Evolutionary conservation across 2,329 filamentous ascomycete species (phyloP).

Genomic region (Colletotrichum australisinense): DNA sequence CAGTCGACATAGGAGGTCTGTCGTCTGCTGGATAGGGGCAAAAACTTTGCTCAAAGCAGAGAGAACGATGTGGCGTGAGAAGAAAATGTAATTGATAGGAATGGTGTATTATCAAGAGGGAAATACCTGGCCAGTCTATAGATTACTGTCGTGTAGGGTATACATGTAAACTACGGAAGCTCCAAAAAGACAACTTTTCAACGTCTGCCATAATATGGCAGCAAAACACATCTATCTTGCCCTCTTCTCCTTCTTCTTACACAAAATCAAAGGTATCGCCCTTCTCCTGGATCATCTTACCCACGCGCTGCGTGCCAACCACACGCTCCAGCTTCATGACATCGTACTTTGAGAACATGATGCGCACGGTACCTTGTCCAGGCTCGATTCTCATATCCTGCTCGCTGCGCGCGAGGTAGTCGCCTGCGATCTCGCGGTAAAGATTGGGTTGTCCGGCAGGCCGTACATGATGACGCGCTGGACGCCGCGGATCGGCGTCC

Average conservation of each 20-base stretch:
- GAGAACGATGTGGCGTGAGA: neutral
- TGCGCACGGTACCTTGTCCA: slow-evolving; percentile 69
- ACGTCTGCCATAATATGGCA: slow-evolving; percentile 9
- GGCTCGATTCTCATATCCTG: slow-evolving; percentile 65
- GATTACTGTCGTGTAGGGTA: slow-evolving; percentile 35
- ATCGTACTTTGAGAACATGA: slow-evolving; percentile 90
- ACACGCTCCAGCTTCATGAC: slow-evolving; percentile 88
- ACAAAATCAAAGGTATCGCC: slow-evolving; percentile 97
- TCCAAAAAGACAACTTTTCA: slow-evolving; percentile 33
- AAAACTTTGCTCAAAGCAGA: neutral
- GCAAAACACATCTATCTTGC: slow-evolving; percentile 22
- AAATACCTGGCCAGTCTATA: slow-evolving; percentile 34
- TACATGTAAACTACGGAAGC: slow-evolving; percentile 35
- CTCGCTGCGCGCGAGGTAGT: slow-evolving; percentile 71
- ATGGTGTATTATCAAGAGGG: slow-evolving; percentile 24
- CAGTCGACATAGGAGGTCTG: neutral
- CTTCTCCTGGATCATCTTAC: slow-evolving; percentile 84
- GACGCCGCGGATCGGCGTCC: slow-evolving; percentile 86
- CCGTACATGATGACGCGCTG: slow-evolving; percentile 90
- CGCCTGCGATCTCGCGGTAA: slow-evolving; percentile 80
- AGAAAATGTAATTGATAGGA: slow-evolving; percentile 14
- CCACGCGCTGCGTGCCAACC: slow-evolving; percentile 83
- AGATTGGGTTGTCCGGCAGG: slow-evolving; percentile 86
- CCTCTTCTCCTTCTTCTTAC: slow-evolving; percentile 55
- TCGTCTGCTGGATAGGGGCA: neutral